Percentiles rank a stretch among this genome's conserved stretches.
These are phyloP conservation scores for Phytophthora agathidicida DNA, from an alignment of 352 stramenopile genomes.

Conservation along the genomic window DNA sequence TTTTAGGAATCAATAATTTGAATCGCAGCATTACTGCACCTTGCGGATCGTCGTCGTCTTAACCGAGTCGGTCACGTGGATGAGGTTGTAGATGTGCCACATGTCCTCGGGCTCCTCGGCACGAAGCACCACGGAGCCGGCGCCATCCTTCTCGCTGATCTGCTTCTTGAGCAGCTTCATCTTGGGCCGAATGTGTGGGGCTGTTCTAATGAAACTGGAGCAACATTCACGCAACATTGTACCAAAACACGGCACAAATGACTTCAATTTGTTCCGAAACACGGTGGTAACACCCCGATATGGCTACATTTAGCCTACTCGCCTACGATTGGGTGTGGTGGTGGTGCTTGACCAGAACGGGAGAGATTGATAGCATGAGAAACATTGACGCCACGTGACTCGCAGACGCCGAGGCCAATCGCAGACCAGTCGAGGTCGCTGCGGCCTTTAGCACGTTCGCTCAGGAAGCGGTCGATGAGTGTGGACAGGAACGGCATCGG, in stretches of 20 bases:
- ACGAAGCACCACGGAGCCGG: conserved; percentile 90
- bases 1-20: no score
- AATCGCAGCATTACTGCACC: conserved; percentile 52
- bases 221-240: conserved; percentile 21
- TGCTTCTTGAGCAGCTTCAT: conserved; percentile 95
- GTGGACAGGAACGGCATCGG: conserved; percentile 84
- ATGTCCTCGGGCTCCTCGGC: conserved; percentile 98
- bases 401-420: conserved; percentile 64
- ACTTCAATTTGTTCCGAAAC: conserved; percentile 27
- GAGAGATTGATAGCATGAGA: conserved; percentile 40
- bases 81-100: conserved; percentile 99
- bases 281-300: background rate
- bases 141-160: conserved; percentile 96
- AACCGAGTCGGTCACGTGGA: conserved; percentile 94
- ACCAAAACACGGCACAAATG: background rate
- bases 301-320: background rate
- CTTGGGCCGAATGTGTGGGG: conserved; percentile 17
- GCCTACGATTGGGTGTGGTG: background rate
- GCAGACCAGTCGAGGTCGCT: conserved; percentile 80
- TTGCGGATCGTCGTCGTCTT: conserved; percentile 98
- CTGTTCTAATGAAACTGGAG: conserved; percentile 20
- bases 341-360: conserved; percentile 18
- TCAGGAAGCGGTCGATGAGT: conserved; percentile 73
- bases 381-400: conserved; percentile 68
- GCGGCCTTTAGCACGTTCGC: conserved; percentile 61